Evolutionary conservation across 345 rosid genomes (phyloP), one percentile per base, ranked within the genome.

Genomic region (Salix suchowensis): DNA sequence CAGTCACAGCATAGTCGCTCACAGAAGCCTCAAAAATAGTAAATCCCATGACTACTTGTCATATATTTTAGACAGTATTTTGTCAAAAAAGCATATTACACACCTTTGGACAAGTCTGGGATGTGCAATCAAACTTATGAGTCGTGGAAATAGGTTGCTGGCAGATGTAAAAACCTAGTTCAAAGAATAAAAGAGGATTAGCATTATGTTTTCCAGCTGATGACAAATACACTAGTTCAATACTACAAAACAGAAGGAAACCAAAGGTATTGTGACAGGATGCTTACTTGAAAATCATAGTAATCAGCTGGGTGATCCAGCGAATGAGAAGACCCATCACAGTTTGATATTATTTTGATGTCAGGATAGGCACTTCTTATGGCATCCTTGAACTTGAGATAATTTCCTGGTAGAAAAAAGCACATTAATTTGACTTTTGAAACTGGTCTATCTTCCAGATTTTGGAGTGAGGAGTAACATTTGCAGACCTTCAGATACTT

Each of bases 1-100:
- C 94, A 14, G 88, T 89, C 76, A 96, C 98, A 39, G 97, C 99
- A 85, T 96, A 96, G 78, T 96, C 95, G 66, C 99, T 96, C 39
- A 92, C 95, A 81, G 92, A 96, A 72, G 95, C 98, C 99, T 96
- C 83, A 52, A 82, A 82, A 50, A 60, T 28, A 70, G 30, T n/a
- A 58, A 80, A 68, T 73, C 71, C 19, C 32, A 24, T 19, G 67
- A 54, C 42, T 30, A 48, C 44, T 58, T 65, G 76, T 46, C n/a
- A 46, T 13, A 15, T 30, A 44, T 8, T 23, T 46, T 11, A 23
- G 36, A 5, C n/a, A 60, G 5, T 36, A 60, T 7, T 19, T 67
- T 11, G 48, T 36, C 58, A 40, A 65, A 36, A 34, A 79, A 74
- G 37, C 26, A 75, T 42, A 39, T 52, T 39, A 24, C 74, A 10